Evolutionary conservation across 2,329 filamentous ascomycete genomes (phyloP).

Genomic region (Orbilia oligospora): DNA sequence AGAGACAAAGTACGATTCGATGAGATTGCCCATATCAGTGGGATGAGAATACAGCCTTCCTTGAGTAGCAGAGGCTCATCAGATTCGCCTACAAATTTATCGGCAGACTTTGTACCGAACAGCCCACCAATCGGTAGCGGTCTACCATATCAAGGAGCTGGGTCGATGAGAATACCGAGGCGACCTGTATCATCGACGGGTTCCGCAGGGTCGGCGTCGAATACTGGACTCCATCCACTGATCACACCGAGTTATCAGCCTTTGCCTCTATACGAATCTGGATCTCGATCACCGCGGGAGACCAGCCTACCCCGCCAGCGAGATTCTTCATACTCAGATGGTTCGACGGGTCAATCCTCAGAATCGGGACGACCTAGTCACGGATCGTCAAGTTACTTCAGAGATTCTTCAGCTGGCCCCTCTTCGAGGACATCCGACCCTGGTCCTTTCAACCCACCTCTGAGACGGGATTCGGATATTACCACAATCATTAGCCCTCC

Average conservation of each 20-base stretch:
- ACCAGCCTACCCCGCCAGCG: constrained; percentile 37
- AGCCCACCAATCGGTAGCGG: constrained; percentile 26
- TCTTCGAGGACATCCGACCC: constrained; percentile 14
- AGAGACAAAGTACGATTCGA: constrained; percentile 55
- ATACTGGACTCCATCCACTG: constrained; percentile 40
- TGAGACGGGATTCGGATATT: constrained; percentile 46
- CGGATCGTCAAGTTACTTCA: constrained; percentile 19
- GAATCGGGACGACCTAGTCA: constrained; percentile 37
- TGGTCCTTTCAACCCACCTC: background rate
- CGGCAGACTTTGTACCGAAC: constrained; percentile 48
- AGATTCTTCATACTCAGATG: constrained; percentile 50
- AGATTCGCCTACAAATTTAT: constrained; percentile 55
- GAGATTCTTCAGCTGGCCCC: constrained; percentile 51
- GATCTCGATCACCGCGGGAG: constrained; percentile 34
- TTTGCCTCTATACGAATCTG: constrained; percentile 34
- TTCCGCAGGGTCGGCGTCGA: constrained; percentile 39
- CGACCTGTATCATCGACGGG: constrained; percentile 55
- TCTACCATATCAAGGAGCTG: constrained; percentile 23
- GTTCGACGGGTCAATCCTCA: constrained; percentile 43
- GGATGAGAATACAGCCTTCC: constrained; percentile 53
- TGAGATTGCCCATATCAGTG: constrained; percentile 54
- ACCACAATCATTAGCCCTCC: constrained; percentile 30
- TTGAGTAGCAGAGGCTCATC: constrained; percentile 45
- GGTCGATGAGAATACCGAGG: constrained; percentile 49
- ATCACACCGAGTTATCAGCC: constrained; percentile 30